phyloP scores from a whole-genome alignment of 202 grass and related monocot genomes.

The Carex arenaria region DNA sequence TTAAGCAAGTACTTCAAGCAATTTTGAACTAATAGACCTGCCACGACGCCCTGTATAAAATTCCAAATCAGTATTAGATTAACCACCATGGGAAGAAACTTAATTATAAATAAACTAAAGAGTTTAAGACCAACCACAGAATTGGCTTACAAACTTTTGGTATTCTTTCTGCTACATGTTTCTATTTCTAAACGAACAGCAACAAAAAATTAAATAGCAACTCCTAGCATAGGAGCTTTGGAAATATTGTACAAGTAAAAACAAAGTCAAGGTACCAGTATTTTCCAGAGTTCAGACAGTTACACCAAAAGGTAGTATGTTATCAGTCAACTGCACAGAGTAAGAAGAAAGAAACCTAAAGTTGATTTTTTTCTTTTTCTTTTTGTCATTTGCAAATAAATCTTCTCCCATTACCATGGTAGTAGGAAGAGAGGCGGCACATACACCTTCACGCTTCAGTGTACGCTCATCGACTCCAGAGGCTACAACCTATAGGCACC shows the following conservation, averaged over 20 bases:
- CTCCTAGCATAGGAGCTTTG: neutral
- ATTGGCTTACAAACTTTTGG: neutral
- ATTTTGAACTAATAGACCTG: conserved; percentile 92
- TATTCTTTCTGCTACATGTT: neutral
- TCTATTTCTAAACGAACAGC: neutral
- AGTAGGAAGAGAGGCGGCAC: conserved; percentile 96
- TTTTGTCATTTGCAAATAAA: neutral
- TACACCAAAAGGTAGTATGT: neutral
- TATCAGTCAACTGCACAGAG: neutral
- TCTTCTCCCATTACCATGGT: conserved; percentile 54
- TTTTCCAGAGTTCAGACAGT: neutral
- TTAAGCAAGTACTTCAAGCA: conserved; percentile 89
- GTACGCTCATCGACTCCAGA: conserved; percentile 94
- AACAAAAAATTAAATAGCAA: neutral
- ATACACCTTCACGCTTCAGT: conserved; percentile 94
- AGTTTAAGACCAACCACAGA: neutral
- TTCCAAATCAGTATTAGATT: neutral
- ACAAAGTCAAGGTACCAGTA: neutral
- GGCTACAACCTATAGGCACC: conserved; percentile 66
- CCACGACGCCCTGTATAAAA: conserved; percentile 80
- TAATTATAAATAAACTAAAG: neutral
- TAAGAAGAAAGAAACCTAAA: neutral
- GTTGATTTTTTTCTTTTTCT: neutral
- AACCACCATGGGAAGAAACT: neutral
- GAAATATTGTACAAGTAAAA: neutral